Conservation (phyloP, 306 rosid species). For the Potentilla sterilis region DNA sequence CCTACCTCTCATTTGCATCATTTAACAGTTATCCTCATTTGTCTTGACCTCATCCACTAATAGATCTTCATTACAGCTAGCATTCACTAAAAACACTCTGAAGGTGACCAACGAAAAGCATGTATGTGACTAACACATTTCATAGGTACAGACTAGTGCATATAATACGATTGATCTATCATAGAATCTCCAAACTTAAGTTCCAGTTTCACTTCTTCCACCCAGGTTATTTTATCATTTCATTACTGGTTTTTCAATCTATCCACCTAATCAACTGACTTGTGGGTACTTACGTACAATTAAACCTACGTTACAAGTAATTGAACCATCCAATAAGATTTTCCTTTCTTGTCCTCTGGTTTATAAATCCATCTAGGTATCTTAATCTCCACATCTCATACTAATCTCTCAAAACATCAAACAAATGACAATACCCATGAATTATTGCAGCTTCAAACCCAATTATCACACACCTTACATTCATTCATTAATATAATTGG, state of each 20-base stretch:
- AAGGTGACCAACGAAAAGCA: not conserved
- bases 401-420: not conserved
- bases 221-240: not conserved
- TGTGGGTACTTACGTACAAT: not conserved
- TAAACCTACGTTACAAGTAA: not conserved
- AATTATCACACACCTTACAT: not conserved
- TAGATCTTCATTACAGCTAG: not conserved
- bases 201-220: not conserved
- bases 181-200: not conserved
- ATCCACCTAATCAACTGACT: slow-evolving; percentile 3
- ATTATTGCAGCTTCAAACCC: not conserved
- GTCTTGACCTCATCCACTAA: slow-evolving; percentile 12
- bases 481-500: not conserved
- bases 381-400: not conserved
- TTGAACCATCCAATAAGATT: not conserved
- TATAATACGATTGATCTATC: not conserved
- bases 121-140: not conserved
- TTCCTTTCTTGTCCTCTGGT: not conserved
- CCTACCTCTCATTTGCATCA: slow-evolving; percentile 10
- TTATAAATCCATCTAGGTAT: not conserved
- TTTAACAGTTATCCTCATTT: not conserved
- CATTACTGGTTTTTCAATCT: not conserved
- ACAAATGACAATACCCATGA: not conserved
- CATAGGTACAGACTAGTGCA: not conserved
- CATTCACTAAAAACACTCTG: not conserved